These are phyloP conservation scores for Digitaria exilis DNA, from an alignment of 202 grass and related monocot species.

Conservation along the genomic window DNA sequence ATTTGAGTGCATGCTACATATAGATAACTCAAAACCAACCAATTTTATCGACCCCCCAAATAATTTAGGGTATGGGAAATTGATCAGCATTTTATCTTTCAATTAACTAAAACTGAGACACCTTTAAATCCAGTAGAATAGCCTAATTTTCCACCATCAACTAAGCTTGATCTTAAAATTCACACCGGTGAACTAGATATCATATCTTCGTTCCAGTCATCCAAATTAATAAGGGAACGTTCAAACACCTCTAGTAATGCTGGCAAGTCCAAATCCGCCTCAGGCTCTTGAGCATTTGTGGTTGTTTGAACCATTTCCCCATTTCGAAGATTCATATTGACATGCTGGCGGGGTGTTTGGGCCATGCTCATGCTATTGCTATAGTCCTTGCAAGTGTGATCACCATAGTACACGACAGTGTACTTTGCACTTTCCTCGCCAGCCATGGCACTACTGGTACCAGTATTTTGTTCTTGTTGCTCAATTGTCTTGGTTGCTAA, in stretches of 20 bases:
- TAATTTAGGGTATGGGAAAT: not conserved
- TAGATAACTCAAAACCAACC: no score
- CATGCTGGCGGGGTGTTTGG: not conserved
- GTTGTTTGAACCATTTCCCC: not conserved
- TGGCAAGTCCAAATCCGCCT: slow-evolving; percentile 14
- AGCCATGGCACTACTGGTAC: not conserved
- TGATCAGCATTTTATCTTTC: no score
- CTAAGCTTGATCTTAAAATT: not conserved
- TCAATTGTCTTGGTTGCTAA: slow-evolving; percentile 43
- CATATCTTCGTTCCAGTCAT: not conserved
- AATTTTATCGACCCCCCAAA: not conserved
- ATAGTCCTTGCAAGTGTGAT: slow-evolving; percentile 58
- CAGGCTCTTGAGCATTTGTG: not conserved
- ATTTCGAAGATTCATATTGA: not conserved
- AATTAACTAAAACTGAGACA: no score
- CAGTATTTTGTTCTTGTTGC: not conserved
- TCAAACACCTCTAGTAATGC: slow-evolving; percentile 29
- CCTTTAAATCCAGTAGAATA: not conserved
- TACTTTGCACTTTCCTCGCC: not conserved
- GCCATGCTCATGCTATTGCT: not conserved
- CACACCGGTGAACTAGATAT: not conserved
- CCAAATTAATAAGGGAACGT: slow-evolving; percentile 8
- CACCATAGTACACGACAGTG: slow-evolving; percentile 54
- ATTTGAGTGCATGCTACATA: no score
- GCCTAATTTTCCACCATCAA: not conserved